phyloP scores from a whole-genome alignment of 78 protist genomes.

The Dictyostelium intermedium region DNA sequence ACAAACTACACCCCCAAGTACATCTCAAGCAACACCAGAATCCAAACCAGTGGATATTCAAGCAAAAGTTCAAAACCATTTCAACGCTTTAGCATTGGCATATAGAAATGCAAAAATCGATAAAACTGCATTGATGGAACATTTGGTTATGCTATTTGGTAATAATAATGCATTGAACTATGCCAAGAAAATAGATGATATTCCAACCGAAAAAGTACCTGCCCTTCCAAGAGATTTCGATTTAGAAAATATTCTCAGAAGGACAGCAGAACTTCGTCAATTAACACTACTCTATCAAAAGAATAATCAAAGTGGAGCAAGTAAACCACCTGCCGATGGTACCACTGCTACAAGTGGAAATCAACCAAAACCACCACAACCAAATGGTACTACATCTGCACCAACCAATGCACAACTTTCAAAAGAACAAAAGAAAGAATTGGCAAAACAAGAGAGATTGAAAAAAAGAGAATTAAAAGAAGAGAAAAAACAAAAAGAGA shows the following conservation, averaged over 20 bases:
- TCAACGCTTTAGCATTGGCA: conserved; percentile 52
- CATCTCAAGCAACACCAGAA: background rate
- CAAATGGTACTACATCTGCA: background rate
- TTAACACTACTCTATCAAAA: conserved; percentile 13
- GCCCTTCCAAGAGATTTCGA: conserved; percentile 39
- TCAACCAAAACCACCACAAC: background rate
- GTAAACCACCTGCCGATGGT: background rate
- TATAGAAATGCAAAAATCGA: conserved; percentile 19
- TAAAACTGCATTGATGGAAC: background rate
- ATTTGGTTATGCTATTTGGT: conserved; percentile 24
- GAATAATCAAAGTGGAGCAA: background rate
- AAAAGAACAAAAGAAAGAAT: conserved; percentile 17
- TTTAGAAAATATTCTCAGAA: background rate
- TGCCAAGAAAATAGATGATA: conserved; percentile 32
- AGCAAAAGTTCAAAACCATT: conserved; percentile 43
- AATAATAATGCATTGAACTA: conserved; percentile 2
- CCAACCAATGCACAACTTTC: background rate
- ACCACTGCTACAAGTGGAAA: background rate
- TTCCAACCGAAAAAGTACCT: conserved; percentile 33
- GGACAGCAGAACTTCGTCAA: background rate
- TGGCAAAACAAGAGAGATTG: background rate
- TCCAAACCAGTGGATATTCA: background rate
- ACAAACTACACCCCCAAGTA: background rate
- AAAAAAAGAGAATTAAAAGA: background rate
- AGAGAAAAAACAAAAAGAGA: background rate